These are phyloP conservation scores for Xanthoconium separans DNA, from an alignment of 1,284 basidiomycete genomes.

Conservation along the genomic window DNA sequence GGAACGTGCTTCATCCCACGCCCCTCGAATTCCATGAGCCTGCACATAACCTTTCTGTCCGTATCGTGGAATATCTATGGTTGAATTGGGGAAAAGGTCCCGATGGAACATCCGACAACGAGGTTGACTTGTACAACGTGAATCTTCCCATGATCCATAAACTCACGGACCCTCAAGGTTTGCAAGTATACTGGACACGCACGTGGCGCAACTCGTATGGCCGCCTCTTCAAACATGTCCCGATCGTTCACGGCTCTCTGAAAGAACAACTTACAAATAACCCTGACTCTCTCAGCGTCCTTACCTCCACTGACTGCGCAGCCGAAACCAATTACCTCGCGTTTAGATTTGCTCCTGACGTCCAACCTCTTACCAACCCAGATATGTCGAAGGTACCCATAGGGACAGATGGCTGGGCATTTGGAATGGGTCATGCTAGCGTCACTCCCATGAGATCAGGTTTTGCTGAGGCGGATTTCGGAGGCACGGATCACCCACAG, in stretches of 20 bases:
- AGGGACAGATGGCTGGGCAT: slow-evolving; percentile 82
- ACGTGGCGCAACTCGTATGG: slow-evolving; percentile 80
- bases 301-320: background rate
- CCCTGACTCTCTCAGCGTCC: slow-evolving; percentile 37
- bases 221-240: slow-evolving; percentile 62
- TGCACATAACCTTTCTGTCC: slow-evolving; percentile 65
- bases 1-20: slow-evolving; percentile 72
- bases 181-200: slow-evolving; percentile 70
- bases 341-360: slow-evolving; percentile 83
- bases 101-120: slow-evolving; percentile 54
- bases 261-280: slow-evolving; percentile 36
- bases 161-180: slow-evolving; percentile 52
- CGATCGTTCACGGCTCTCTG: slow-evolving; percentile 22
- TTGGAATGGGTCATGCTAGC: slow-evolving; percentile 64
- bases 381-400: slow-evolving; percentile 56
- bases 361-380: slow-evolving; percentile 69
- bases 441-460: slow-evolving; percentile 73
- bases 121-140: slow-evolving; percentile 79
- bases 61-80: slow-evolving; percentile 75
- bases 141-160: slow-evolving; percentile 76
- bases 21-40: slow-evolving; percentile 59
- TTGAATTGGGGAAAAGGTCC: slow-evolving; percentile 76
- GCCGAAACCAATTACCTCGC: slow-evolving; percentile 42
- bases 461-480: slow-evolving; percentile 59
- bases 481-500: slow-evolving; percentile 34